phyloP scores from a whole-genome alignment of 1,284 basidiomycete genomes.

The Cryptococcus deneoformans region DNA sequence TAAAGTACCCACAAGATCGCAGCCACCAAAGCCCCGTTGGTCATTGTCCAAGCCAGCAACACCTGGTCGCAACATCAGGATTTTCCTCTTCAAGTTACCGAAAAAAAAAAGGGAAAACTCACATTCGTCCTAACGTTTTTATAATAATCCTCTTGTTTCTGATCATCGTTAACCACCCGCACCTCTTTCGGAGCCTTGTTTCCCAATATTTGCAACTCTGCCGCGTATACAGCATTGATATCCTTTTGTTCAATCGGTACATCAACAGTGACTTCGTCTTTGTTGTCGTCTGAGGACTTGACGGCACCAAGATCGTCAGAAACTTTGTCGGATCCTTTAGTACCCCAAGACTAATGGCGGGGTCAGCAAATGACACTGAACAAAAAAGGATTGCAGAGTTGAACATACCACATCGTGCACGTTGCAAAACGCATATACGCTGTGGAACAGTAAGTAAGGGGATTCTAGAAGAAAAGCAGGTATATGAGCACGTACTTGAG shows the following conservation, averaged over 20 bases:
- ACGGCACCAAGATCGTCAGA: slow-evolving; percentile 75
- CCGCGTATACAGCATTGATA: slow-evolving; percentile 84
- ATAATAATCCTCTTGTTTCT: slow-evolving; percentile 60
- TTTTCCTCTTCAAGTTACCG: slow-evolving; percentile 55
- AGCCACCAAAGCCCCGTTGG: slow-evolving; percentile 73
- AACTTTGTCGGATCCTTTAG: slow-evolving; percentile 67
- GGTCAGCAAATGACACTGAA: slow-evolving; percentile 13
- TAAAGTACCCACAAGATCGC: slow-evolving; percentile 59
- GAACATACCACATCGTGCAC: slow-evolving; percentile 61
- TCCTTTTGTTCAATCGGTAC: slow-evolving; percentile 82
- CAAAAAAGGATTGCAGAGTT: slow-evolving; percentile 31
- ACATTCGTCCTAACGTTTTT: slow-evolving; percentile 78
- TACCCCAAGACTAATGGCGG: slow-evolving; percentile 79
- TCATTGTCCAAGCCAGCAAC: slow-evolving; percentile 76
- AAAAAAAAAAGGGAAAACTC: slow-evolving; percentile 69
- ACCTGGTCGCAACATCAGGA: slow-evolving; percentile 48
- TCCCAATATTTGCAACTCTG: slow-evolving; percentile 73
- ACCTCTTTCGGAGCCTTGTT: slow-evolving; percentile 40
- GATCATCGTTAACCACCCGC: slow-evolving; percentile 45
- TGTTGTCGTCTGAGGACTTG: slow-evolving; percentile 59
- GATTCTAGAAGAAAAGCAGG: not conserved
- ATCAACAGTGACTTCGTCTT: slow-evolving; percentile 87
- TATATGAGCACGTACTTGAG: slow-evolving; percentile 63
- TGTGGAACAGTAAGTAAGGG: slow-evolving; percentile 7
- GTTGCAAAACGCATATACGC: slow-evolving; percentile 54